phyloP scores from a whole-genome alignment of 2,329 filamentous ascomycete genomes.

The Fusarium succisae region DNA sequence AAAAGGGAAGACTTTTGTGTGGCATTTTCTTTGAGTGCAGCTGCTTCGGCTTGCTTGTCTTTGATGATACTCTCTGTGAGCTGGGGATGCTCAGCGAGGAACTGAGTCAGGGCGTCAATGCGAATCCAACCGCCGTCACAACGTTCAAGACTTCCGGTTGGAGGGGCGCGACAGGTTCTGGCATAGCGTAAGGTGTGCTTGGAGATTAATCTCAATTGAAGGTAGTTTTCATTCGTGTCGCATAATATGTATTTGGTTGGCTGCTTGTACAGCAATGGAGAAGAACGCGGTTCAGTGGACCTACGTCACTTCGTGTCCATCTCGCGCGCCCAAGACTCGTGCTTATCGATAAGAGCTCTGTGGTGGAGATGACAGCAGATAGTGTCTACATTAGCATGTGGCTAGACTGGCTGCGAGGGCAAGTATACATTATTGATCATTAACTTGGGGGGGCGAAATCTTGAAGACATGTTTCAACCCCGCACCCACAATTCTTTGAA shows the following conservation, averaged over 20 bases:
- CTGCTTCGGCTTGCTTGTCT: neutral
- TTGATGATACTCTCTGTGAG: neutral
- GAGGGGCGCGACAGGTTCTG: neutral
- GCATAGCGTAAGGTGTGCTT: neutral
- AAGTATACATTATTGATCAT: neutral
- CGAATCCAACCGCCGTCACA: neutral
- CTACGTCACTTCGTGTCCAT: neutral
- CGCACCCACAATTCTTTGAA: neutral
- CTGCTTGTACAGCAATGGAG: neutral
- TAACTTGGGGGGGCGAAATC: too few relatives aligned
- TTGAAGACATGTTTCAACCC: neutral
- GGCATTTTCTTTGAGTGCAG: neutral
- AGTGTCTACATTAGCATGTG: neutral
- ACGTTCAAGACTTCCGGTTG: neutral
- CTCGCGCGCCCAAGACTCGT: neutral
- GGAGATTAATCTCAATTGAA: neutral
- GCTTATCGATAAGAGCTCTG: neutral
- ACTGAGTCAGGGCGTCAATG: too few relatives aligned
- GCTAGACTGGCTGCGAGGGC: accelerated
- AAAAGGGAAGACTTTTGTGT: accelerated
- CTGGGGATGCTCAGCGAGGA: neutral
- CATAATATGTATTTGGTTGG: neutral
- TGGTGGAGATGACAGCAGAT: neutral
- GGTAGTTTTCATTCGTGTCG: neutral
- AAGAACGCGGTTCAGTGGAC: neutral